Evolutionary conservation across 805 yeast species (phyloP).

Genomic region (Pichia nakasei): DNA sequence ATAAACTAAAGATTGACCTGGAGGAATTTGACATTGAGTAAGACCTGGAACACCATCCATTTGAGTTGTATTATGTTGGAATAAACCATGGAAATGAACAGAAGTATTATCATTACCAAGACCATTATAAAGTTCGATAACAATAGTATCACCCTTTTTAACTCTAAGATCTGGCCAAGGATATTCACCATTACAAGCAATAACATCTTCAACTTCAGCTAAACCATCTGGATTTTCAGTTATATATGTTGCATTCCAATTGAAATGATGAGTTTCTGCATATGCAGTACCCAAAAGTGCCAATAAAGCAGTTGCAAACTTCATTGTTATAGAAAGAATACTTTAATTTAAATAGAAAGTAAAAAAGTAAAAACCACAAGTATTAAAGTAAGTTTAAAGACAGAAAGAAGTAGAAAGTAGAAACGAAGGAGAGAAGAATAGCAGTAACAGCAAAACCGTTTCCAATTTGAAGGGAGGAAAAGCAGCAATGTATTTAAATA

Average conservation of each 20-base stretch:
- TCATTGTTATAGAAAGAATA: background rate
- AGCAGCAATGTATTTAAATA: too few relatives aligned
- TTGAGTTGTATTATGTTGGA: constrained; percentile 61
- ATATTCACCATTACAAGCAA: constrained; percentile 47
- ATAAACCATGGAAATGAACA: constrained; percentile 91
- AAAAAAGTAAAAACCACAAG: background rate
- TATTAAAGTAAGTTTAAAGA: too few relatives aligned
- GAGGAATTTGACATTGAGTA: constrained; percentile 88
- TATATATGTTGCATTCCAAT: constrained; percentile 61
- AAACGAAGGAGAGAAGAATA: too few relatives aligned
- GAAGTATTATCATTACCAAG: constrained; percentile 61
- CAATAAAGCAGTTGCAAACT: background rate
- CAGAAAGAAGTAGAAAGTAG: too few relatives aligned
- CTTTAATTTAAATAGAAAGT: background rate
- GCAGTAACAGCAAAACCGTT: too few relatives aligned
- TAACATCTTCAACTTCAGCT: constrained; percentile 31
- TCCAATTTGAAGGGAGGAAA: too few relatives aligned
- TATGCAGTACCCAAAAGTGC: background rate
- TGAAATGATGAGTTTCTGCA: constrained; percentile 44
- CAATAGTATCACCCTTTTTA: constrained; percentile 69
- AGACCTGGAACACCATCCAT: constrained; percentile 92
- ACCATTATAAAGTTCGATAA: constrained; percentile 68
- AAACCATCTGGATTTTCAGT: constrained; percentile 50
- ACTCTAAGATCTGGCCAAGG: constrained; percentile 86
- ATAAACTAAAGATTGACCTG: constrained; percentile 61